phyloP scores from a whole-genome alignment of 306 rosid species.

The Astragalus glycyphyllos region DNA sequence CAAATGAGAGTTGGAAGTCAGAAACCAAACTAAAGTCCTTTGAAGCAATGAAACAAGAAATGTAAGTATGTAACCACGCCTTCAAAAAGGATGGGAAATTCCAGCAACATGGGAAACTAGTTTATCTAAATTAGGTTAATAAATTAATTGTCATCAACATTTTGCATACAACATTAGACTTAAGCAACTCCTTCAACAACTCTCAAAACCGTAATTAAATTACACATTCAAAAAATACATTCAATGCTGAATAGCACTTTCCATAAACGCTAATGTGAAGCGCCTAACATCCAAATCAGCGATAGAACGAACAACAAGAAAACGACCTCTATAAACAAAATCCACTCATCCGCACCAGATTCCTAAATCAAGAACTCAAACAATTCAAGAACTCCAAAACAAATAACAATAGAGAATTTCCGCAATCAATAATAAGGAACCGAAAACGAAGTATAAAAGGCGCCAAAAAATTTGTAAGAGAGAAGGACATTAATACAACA shows the following conservation, averaged over 20 bases:
- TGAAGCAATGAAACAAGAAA: constrained; percentile 4
- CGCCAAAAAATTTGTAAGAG: too few relatives aligned
- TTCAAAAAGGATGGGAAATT: neutral
- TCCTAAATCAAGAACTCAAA: too few relatives aligned
- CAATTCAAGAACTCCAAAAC: too few relatives aligned
- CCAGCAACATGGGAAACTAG: neutral
- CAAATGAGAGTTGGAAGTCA: constrained; percentile 2
- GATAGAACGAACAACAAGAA: constrained; percentile 1
- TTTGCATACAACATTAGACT: neutral
- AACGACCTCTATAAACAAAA: too few relatives aligned
- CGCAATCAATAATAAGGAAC: too few relatives aligned
- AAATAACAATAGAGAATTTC: too few relatives aligned
- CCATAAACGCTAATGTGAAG: constrained; percentile 1
- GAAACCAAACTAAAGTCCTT: constrained; percentile 18
- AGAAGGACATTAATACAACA: too few relatives aligned
- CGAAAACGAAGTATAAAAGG: too few relatives aligned
- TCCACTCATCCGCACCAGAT: constrained; percentile 29
- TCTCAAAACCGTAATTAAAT: constrained; percentile 26
- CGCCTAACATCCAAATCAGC: constrained; percentile 42
- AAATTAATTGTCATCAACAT: neutral
- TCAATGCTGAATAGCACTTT: constrained; percentile 8
- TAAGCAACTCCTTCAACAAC: constrained; percentile 13
- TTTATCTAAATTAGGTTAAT: constrained; percentile 8
- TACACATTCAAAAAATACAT: neutral
- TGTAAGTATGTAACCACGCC: neutral